Percentiles rank a stretch among this genome's conserved stretches.
Conservation (phyloP, 2,329 filamentous ascomycete species). For the Trichoderma citrinoviride region DNA sequence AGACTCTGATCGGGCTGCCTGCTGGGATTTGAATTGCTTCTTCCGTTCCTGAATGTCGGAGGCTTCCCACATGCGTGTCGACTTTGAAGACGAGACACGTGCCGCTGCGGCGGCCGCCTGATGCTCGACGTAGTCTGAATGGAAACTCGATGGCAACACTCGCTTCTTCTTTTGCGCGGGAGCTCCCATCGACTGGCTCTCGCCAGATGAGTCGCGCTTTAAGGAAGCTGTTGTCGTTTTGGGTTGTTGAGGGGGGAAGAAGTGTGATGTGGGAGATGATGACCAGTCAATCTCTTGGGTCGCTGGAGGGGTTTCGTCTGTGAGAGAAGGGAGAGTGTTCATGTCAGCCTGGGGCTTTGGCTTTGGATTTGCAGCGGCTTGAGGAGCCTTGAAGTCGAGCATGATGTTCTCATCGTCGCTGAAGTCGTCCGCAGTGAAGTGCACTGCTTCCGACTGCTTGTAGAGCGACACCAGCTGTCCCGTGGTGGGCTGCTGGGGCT, state of each 20-base stretch:
- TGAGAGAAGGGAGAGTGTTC: conserved; percentile 30
- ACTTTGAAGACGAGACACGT: conserved; percentile 35
- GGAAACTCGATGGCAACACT: conserved; percentile 55
- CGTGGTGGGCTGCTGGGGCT: neutral
- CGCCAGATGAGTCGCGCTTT: conserved; percentile 45
- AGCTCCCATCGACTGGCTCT: conserved; percentile 29
- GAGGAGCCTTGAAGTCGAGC: conserved; percentile 58
- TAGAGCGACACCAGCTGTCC: conserved; percentile 43
- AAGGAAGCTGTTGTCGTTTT: conserved; percentile 28
- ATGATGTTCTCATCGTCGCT: conserved; percentile 79
- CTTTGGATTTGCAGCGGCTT: conserved; percentile 28
- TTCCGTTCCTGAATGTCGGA: conserved; percentile 74
- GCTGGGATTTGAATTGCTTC: conserved; percentile 65
- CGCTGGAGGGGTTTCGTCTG: conserved; percentile 27
- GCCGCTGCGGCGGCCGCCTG: neutral
- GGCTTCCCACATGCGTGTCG: conserved; percentile 63
- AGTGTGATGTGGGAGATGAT: conserved; percentile 57
- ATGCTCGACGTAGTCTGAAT: conserved; percentile 32
- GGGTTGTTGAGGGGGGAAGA: conserved; percentile 38
- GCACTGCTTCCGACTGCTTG: conserved; percentile 47
- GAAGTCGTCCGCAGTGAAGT: conserved; percentile 79
- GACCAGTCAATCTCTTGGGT: conserved; percentile 65
- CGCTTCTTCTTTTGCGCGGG: conserved; percentile 47
- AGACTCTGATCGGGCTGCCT: conserved; percentile 34
- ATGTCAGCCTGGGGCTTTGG: conserved; percentile 21